Evolutionary conservation across 2,329 filamentous ascomycete genomes (phyloP), one percentile per base, ranked within the genome.

Genomic region (Ophiocordyceps camponoti-floridani): DNA sequence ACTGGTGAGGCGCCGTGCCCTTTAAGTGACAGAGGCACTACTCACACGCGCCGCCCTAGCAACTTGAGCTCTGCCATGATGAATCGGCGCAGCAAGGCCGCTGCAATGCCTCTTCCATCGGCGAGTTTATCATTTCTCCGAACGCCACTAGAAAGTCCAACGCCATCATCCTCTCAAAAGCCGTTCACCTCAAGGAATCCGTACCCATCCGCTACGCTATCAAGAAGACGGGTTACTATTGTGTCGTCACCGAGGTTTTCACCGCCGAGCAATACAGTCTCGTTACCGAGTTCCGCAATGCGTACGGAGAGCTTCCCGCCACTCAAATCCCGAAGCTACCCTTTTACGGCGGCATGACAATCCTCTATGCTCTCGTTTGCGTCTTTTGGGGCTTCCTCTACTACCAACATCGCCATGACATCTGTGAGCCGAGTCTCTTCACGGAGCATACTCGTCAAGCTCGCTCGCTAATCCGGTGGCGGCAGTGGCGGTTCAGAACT

Each of bases 301-400:
- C 91, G 3, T 98, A 93, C 58, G 91, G 91, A 58, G 89, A 98
- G 67, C 79, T 98, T 46, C 84, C 88, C 5, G 91, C 87, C 8
- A 87, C 87, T 2, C 89, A 98, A 61, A 95, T 98, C 51, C 83
- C 93, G 18, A 98, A 98, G 62, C 70, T 98, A 47, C 89, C 91
- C 2, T 98, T 98, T 61, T 98, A 98, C 57, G 91, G 89, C 42
- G 89, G 83, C 46, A 79, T 96, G 52, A 89, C 88, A 1, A 88
- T 98, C 50, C 77, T 94, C 30, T 98, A 98, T 62, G 87, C 87
- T 43, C 73, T 96, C 18, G 76, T 96, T 52, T 79, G 78, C 52
- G 73, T 77, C 60, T 82, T 74, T 61, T 98, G 91, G 91, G 86
- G 76, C 10, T 94, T 95, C 62, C 70, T 96, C 19, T 96, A 98